Percentiles rank a stretch among this genome's conserved stretches.
Evolutionary conservation across 495 filamentous ascomycete genomes (phyloP).

Genomic region (Podospora fimiseda): DNA sequence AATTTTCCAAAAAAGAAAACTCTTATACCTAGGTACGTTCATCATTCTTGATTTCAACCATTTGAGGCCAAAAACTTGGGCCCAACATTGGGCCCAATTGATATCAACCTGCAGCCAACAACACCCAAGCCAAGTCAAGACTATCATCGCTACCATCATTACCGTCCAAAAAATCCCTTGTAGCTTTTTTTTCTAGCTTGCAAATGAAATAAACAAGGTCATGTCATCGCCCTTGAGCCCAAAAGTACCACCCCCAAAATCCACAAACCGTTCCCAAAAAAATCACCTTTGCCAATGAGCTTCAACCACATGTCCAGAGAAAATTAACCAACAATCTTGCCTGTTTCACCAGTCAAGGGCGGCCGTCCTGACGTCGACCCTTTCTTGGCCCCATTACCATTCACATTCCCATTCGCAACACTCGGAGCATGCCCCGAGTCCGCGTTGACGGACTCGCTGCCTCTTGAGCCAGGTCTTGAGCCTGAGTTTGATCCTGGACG

Average conservation of each 20-base stretch:
- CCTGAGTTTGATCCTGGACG: no score
- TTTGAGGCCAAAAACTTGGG: background rate
- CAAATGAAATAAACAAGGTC: no score
- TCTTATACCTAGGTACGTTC: no score
- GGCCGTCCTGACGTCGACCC: background rate
- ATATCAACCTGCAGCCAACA: background rate
- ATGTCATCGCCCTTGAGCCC: no score
- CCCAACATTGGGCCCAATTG: background rate
- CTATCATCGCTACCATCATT: no score
- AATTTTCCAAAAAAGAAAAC: no score
- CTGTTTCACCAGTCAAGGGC: slow-evolving; percentile 3
- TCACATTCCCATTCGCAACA: background rate
- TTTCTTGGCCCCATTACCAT: background rate
- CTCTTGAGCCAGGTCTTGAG: background rate
- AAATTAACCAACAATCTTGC: slow-evolving; percentile 10
- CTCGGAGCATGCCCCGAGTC: no score
- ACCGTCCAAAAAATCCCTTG: no score
- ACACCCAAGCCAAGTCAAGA: no score
- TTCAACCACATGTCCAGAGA: background rate
- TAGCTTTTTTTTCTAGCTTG: no score
- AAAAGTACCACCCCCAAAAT: no score
- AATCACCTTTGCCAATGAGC: background rate
- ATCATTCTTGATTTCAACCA: background rate
- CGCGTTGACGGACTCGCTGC: background rate
- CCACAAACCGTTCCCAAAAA: background rate